Base-by-base conservation (phyloP, 371 early-diverging fungal species). In the Quaeritorhiza haematococci region DNA sequence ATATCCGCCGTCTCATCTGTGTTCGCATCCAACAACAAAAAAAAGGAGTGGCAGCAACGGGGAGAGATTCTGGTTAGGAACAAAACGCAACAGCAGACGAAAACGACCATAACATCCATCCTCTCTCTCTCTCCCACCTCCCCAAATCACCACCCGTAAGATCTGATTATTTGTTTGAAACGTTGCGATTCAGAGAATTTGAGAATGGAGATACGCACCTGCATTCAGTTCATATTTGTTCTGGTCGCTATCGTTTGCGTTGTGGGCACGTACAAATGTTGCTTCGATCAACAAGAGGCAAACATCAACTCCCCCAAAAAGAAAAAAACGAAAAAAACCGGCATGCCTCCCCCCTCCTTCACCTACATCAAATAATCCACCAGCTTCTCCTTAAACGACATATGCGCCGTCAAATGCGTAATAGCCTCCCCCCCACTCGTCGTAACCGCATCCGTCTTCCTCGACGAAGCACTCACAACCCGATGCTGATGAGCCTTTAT, bases 281-380 rank as follows among this genome's bases (percentile, higher is more conserved):
- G 19, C n/a, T 49, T 49, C 10, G 43, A 19, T 7, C 3, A 17
- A 35, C n/a, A 13, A 23, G 27, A 34, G 29, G 30, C 10, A 33
- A 21, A 42, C 21, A 35, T 5, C n/a, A 0, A 23, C 58, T 48
- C 53, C 38, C 38, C 10, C 10, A 38, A n/a, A n/a, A n/a, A n/a
- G n/a, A n/a, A n/a, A n/a, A n/a, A n/a, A n/a, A n/a, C n/a, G n/a
- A n/a, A n/a, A n/a, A n/a, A n/a, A n/a, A n/a, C n/a, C n/a, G n/a
- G n/a, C n/a, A n/a, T n/a, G n/a, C n/a, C n/a, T n/a, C n/a, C n/a
- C n/a, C n/a, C n/a, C n/a, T n/a, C 19, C 38, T 38, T 38, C 50
- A 50, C 50, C 8, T 19, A 75, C 76, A 76, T 71, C 46, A 76
- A 56, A 57, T 73, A 76, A 46, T 76, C 71, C 8, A 76, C 71